Conservation (phyloP, 345 rosid species). For the Hypericum perforatum region DNA sequence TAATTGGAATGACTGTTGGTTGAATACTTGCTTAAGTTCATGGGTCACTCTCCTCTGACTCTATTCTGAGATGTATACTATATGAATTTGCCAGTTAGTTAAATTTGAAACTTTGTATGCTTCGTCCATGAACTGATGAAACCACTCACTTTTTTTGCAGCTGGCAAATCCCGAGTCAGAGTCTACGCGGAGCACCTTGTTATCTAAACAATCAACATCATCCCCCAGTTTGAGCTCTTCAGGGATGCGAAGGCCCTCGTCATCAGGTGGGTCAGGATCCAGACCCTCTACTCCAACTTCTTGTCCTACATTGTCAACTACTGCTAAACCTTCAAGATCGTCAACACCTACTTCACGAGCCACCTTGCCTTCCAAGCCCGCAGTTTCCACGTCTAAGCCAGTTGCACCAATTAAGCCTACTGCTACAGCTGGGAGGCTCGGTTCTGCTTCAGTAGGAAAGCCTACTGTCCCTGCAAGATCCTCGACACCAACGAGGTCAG, state of each 20-base stretch:
- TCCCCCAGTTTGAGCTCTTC: constrained; percentile 9
- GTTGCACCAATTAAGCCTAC: constrained; percentile 13
- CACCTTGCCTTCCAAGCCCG: constrained; percentile 18
- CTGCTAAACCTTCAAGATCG: constrained; percentile 14
- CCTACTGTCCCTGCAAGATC: constrained; percentile 33
- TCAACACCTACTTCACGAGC: constrained; percentile 17
- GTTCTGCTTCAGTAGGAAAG: constrained; percentile 10
- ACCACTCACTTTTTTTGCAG: constrained; percentile 15
- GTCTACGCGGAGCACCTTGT: constrained; percentile 9
- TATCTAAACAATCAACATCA: constrained; percentile 5
- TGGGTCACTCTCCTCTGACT: too few relatives aligned
- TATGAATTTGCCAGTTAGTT: too few relatives aligned
- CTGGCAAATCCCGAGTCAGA: constrained; percentile 17
- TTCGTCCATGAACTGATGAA: constrained; percentile 6
- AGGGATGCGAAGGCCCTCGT: constrained; percentile 15
- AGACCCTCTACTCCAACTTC: constrained; percentile 24
- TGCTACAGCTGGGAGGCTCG: too few relatives aligned
- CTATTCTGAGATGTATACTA: too few relatives aligned
- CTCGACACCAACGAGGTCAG: constrained; percentile 40
- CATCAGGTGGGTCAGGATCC: constrained; percentile 12
- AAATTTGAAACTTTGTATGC: not conserved
- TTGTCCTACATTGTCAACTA: constrained; percentile 9
- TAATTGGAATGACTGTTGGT: too few relatives aligned
- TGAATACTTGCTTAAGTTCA: too few relatives aligned
- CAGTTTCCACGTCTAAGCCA: constrained; percentile 16